These are phyloP conservation scores for Fusarium dimerum DNA, from an alignment of 2,329 filamentous ascomycete species.

Conservation along the genomic window DNA sequence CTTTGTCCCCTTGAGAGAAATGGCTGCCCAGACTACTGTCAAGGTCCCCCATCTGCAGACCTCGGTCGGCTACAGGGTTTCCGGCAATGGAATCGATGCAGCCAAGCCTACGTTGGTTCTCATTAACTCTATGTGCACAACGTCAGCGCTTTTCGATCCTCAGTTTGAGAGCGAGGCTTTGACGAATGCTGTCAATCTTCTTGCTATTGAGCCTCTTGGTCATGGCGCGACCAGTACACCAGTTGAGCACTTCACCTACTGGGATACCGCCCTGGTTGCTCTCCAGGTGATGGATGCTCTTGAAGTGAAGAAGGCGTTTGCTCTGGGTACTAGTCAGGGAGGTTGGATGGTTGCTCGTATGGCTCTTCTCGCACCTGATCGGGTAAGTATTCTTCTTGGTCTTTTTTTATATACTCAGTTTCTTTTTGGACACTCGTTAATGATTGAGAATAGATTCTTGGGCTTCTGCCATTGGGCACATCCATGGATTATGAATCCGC, in stretches of 20 bases:
- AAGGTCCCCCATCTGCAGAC: constrained; percentile 50
- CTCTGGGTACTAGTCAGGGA: constrained; percentile 53
- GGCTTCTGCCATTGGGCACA: constrained; percentile 50
- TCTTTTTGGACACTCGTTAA: too few species aligned
- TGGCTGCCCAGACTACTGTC: constrained; percentile 45
- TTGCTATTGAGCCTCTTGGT: constrained; percentile 55
- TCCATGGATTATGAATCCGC: constrained; percentile 56
- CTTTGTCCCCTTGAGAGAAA: constrained; percentile 11
- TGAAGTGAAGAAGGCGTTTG: constrained; percentile 48
- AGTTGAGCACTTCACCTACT: constrained; percentile 55
- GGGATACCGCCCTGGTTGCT: constrained; percentile 56
- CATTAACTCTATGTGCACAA: constrained; percentile 55
- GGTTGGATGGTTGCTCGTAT: constrained; percentile 53
- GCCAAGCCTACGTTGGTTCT: constrained; percentile 53
- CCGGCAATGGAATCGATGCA: constrained; percentile 45
- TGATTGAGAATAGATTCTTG: constrained; percentile 41
- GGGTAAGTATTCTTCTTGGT: constrained; percentile 33
- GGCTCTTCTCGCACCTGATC: constrained; percentile 51
- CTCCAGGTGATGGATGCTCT: constrained; percentile 57
- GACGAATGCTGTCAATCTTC: constrained; percentile 45
- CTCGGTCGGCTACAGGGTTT: constrained; percentile 46
- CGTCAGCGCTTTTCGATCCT: constrained; percentile 44
- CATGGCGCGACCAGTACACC: constrained; percentile 47
- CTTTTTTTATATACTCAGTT: neutral
- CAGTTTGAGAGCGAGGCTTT: constrained; percentile 45